These are phyloP conservation scores for Stygiomarasmius scandens DNA, from an alignment of 1,284 basidiomycete species.

Conservation along the genomic window DNA sequence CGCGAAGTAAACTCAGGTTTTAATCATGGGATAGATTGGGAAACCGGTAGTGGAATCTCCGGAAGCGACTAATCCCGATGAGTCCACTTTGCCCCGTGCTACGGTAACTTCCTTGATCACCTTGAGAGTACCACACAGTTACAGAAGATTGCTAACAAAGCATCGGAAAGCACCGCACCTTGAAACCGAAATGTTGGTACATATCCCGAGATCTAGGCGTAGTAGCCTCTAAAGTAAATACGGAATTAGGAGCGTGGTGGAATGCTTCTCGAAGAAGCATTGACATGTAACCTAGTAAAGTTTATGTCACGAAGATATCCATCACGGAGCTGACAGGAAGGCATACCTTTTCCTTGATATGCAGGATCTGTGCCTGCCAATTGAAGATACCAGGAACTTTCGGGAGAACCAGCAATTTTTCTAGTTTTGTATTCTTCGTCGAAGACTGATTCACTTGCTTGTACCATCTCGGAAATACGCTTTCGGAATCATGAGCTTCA, in stretches of 20 bases:
- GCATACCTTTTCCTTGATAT: conserved; percentile 28
- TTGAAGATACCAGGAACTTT: conserved; percentile 31
- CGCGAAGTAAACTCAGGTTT: too few species aligned
- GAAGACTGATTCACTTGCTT: too few species aligned
- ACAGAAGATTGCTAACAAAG: too few species aligned
- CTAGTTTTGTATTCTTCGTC: conserved; percentile 1
- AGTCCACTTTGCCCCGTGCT: too few species aligned
- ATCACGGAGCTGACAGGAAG: not conserved
- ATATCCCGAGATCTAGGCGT: conserved; percentile 29
- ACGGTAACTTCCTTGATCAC: too few species aligned
- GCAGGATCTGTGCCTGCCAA: conserved; percentile 25
- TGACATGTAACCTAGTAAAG: conserved; percentile 28
- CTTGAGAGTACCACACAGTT: too few species aligned
- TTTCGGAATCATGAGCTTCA: too few species aligned
- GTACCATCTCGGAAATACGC: too few species aligned
- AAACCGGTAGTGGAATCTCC: too few species aligned
- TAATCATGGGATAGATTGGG: too few species aligned
- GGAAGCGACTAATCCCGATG: too few species aligned
- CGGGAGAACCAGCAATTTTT: conserved; percentile 20
- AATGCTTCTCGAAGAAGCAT: conserved; percentile 32
- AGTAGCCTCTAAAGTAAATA: conserved; percentile 31
- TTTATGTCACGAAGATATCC: not conserved
- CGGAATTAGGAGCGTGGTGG: conserved; percentile 24
- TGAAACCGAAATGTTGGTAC: conserved; percentile 32
- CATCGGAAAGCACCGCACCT: too few species aligned